Conservation (phyloP, 129 eudicot genomes). For the Helianthus annuus region HanXRQr2.0-SUNRISE NC_035435.2:176261952-176262451, state of each 20-base stretch:
- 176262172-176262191: conserved; percentile 73
- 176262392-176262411: neutral
- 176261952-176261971: conserved; percentile 52
- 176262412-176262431: neutral
- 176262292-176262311: too few relatives aligned
- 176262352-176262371: too few relatives aligned
- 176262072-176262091: conserved; percentile 40
- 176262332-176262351: too few relatives aligned
- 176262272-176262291: too few relatives aligned
- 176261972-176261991: conserved; percentile 29
- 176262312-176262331: too few relatives aligned
- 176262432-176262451: conserved; percentile 40
- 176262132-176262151: conserved; percentile 29
- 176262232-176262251: conserved; percentile 2
- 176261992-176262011: conserved; percentile 13
- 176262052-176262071: conserved; percentile 40
- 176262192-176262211: conserved; percentile 62
- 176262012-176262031: conserved; percentile 16
- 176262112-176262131: conserved; percentile 41
- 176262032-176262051: conserved; percentile 29
- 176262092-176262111: conserved; percentile 40
- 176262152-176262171: conserved; percentile 23
- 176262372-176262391: too few relatives aligned
- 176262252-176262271: neutral
- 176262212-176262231: conserved; percentile 68